These are phyloP conservation scores for Arthrinium phaeospermum DNA, from an alignment of 2,329 filamentous ascomycete species.

Conservation along the genomic window DNA sequence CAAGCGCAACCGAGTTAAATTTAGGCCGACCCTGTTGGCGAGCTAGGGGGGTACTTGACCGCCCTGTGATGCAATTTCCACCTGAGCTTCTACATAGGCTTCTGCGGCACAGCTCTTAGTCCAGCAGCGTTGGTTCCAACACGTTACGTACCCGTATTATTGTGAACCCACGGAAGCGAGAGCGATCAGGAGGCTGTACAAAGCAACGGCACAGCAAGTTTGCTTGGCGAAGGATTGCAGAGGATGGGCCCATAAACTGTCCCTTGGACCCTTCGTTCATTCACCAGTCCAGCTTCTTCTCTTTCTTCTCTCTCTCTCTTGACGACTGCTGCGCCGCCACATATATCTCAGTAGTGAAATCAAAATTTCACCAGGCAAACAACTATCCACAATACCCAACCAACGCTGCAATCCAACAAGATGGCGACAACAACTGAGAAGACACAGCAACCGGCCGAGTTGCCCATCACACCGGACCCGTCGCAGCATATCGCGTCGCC, in stretches of 20 bases:
- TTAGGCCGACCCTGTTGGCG: background rate
- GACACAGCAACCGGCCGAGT: background rate
- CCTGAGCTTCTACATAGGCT: too few relatives aligned
- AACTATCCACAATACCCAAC: background rate
- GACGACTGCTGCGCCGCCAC: background rate
- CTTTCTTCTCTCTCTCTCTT: background rate
- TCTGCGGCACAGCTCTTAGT: background rate
- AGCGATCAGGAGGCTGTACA: slow-evolving; percentile 9
- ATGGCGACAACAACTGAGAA: background rate
- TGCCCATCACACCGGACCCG: background rate
- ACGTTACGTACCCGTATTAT: background rate
- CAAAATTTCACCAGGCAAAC: background rate
- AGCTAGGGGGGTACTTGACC: too few relatives aligned
- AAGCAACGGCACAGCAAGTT: background rate
- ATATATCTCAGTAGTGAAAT: background rate
- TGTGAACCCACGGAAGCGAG: background rate
- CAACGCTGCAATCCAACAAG: background rate
- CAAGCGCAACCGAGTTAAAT: background rate
- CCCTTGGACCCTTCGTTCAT: background rate
- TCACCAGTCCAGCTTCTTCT: background rate
- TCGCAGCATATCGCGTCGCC: background rate
- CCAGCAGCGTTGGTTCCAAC: background rate
- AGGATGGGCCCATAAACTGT: background rate
- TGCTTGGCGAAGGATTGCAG: background rate
- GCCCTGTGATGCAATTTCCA: too few relatives aligned